These are phyloP conservation scores for Postia placenta DNA, from an alignment of 768 basidiomycete genomes.

Conservation along the genomic window DNA sequence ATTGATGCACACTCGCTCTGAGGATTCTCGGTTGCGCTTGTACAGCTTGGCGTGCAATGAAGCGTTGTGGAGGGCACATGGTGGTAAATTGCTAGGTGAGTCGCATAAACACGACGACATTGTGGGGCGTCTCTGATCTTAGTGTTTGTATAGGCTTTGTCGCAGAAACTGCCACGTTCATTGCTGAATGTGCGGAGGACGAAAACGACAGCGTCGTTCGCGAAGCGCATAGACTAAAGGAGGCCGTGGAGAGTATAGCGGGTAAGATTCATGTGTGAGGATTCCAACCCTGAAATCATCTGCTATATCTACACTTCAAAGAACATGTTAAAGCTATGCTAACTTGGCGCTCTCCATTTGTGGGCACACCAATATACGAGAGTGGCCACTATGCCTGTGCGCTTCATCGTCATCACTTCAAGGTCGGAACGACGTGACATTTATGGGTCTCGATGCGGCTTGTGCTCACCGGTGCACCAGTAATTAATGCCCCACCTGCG, in stretches of 20 bases:
- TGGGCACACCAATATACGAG: too few species aligned
- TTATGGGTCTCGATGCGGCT: too few species aligned
- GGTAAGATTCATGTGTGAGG: conserved; percentile 40
- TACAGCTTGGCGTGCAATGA: conserved; percentile 64
- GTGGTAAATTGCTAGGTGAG: conserved; percentile 69
- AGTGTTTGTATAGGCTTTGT: conserved; percentile 50
- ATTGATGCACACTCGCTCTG: conserved; percentile 86
- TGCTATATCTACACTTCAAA: too few species aligned
- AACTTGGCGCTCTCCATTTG: too few species aligned
- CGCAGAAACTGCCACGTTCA: conserved; percentile 78
- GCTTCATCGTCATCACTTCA: too few species aligned
- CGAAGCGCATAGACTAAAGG: conserved; percentile 61
- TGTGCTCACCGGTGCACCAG: too few species aligned
- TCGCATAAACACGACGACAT: conserved; percentile 6
- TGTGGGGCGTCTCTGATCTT: not conserved
- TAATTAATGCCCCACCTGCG: too few species aligned
- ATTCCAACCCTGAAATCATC: not conserved
- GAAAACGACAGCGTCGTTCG: conserved; percentile 79
- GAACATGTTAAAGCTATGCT: too few species aligned
- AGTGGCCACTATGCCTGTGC: too few species aligned
- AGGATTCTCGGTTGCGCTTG: conserved; percentile 63
- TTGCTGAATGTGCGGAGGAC: conserved; percentile 83
- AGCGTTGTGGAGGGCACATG: conserved; percentile 71
- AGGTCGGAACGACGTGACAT: too few species aligned
- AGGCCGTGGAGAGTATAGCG: conserved; percentile 64